Evolutionary conservation across 2,329 filamentous ascomycete genomes (phyloP).

Genomic region (Colletotrichum lindemuthianum): DNA sequence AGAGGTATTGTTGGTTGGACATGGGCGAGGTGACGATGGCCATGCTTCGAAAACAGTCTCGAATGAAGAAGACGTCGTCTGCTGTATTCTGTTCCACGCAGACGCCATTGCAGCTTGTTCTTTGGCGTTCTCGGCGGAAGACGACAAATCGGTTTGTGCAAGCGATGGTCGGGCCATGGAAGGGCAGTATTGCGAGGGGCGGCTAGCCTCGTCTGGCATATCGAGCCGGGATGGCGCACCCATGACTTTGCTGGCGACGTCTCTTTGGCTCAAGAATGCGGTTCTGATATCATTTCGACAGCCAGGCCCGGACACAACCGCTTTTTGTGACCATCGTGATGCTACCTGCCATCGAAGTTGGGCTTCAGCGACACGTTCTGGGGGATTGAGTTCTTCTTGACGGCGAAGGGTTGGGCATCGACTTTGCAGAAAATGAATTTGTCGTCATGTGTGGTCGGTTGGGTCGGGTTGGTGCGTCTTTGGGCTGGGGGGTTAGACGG

Average conservation of each 20-base stretch:
- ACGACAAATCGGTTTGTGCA: conserved; percentile 7
- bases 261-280: conserved; percentile 27
- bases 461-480: conserved; percentile 14
- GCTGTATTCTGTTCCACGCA: not conserved
- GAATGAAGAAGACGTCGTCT: not conserved
- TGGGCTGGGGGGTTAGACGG: conserved; percentile 8
- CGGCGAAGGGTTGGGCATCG: conserved; percentile 24
- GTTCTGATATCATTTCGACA: conserved; percentile 27
- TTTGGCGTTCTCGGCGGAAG: conserved; percentile 32
- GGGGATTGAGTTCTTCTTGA: not conserved
- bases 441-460: conserved; percentile 9
- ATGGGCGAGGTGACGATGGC: conserved; percentile 16
- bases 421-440: not conserved
- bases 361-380: conserved; percentile 6
- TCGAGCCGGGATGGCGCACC: conserved; percentile 30
- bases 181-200: not conserved
- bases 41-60: conserved; percentile 17
- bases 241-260: conserved; percentile 35
- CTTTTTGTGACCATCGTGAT: conserved; percentile 14
- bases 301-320: conserved; percentile 20
- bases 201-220: conserved; percentile 35
- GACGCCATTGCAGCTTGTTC: conserved; percentile 5
- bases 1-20: conserved; percentile 7
- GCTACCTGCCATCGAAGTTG: conserved; percentile 21
- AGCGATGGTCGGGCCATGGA: not conserved